Conservation (phyloP, 768 basidiomycete species). For the Xerocomellus intermedius region DNA sequence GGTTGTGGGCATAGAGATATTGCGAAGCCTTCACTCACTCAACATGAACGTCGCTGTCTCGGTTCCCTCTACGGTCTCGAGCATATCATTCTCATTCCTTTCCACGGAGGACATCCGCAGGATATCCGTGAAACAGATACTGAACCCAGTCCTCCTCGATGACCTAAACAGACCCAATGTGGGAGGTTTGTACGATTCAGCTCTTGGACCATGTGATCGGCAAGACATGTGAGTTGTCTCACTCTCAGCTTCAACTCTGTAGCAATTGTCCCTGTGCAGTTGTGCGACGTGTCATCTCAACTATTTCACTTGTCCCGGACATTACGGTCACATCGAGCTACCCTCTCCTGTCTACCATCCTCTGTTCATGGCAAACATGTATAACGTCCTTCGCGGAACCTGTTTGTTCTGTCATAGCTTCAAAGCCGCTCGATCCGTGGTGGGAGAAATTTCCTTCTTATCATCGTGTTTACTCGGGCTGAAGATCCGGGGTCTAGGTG, state of each 20-base stretch:
- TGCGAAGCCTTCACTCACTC: neutral
- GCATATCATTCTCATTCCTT: constrained; percentile 92
- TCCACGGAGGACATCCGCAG: constrained; percentile 82
- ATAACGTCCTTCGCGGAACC: constrained; percentile 78
- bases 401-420: constrained; percentile 96
- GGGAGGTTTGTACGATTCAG: constrained; percentile 93
- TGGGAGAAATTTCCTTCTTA: constrained; percentile 36
- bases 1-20: neutral
- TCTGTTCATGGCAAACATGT: constrained; percentile 90
- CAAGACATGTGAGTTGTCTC: constrained; percentile 78
- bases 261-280: constrained; percentile 41
- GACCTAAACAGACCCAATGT: constrained; percentile 89
- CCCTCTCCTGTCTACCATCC: constrained; percentile 96
- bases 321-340: constrained; percentile 97
- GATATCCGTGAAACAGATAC: constrained; percentile 97
- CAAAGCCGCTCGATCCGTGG: constrained; percentile 73
- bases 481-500: constrained; percentile 45
- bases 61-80: constrained; percentile 78
- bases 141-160: constrained; percentile 90
- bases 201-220: constrained; percentile 85
- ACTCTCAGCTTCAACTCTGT: neutral
- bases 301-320: constrained; percentile 95
- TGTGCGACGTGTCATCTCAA: constrained; percentile 92
- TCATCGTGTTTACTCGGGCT: constrained; percentile 5
- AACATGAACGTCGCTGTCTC: constrained; percentile 90